Base-by-base conservation (phyloP, 2,329 filamentous ascomycete genomes). In the Pestalotiopsis sp. region DNA sequence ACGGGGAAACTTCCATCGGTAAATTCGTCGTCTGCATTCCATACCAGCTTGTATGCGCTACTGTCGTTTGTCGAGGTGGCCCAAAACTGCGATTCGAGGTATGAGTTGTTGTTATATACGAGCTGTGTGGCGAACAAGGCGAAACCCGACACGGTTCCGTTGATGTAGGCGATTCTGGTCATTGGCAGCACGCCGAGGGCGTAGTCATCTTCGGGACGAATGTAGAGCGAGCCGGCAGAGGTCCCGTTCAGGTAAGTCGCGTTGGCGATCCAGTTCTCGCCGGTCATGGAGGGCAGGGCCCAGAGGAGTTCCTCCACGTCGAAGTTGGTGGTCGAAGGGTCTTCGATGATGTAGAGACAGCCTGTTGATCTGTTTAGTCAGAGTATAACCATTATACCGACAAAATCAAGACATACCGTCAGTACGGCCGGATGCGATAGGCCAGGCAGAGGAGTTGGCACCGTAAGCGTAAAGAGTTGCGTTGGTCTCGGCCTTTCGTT, bases 51-150 rank as follows among this genome's bases (percentile, higher is more conserved):
- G 60, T 70, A 70, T 3, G 68, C 64, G 2, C 68, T 66, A 23
- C 60, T 63, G 25, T 45, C 64, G 7, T 63, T 65, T 1, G 70
- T 73, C 13, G 64, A 36, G 41, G 52, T 62, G 0, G 69, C 72
- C 72, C 71, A 74, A 60, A 73, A 73, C 40, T 74, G 72, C 23
- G 72, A 69, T 45, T 72, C 66, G n/a, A 73, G 70, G 14, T 69
- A 57, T 2, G 68, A 70, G 56, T 72, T 70, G 36, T 73, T 72
- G 58, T 73, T 72, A 6, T 70, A 74, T 4, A 74, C 72, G 4
- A 74, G 62, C 61, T 73, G 72, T 2, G 72, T 68, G 4, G 70
- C 72, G 31, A 73, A 74, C 31, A 74, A 59, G 14, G 70, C 72
- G 41, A 72, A 74, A n/a, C 72, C 72, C 1, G 72, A 68, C 12